Evolutionary conservation across 305 asterid species (phyloP).

Genomic region (Rubia occidens): DNA sequence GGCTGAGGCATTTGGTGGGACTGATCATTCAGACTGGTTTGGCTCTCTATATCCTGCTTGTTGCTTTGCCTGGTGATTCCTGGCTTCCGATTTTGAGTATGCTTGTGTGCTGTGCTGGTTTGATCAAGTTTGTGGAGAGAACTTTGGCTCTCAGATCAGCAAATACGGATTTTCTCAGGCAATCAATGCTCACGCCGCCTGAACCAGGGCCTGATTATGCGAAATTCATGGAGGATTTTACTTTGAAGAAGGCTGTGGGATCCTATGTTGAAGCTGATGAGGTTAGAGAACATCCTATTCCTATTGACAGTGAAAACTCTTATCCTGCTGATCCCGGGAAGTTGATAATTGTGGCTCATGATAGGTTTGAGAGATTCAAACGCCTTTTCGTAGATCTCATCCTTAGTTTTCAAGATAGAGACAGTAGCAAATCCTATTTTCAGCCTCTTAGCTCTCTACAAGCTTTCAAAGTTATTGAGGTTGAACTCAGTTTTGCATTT

Average conservation of each 20-base stretch:
- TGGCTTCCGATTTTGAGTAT: slow-evolving; percentile 20
- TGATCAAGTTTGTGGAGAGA: slow-evolving; percentile 38
- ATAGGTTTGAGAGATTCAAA: slow-evolving; percentile 32
- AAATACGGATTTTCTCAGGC: slow-evolving; percentile 14
- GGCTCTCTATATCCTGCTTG: slow-evolving; percentile 27
- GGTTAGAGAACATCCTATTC: slow-evolving; percentile 27
- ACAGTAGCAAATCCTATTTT: slow-evolving; percentile 31
- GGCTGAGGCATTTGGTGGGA: slow-evolving; percentile 37
- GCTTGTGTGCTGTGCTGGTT: slow-evolving; percentile 23
- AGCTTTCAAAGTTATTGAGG: slow-evolving; percentile 41
- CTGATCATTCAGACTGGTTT: slow-evolving; percentile 28
- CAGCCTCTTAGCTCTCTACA: neutral
- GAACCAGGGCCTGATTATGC: slow-evolving; percentile 47
- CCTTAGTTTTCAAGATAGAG: slow-evolving; percentile 42
- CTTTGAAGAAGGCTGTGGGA: slow-evolving; percentile 32
- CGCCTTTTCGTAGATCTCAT: slow-evolving; percentile 43
- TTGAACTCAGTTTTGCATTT: slow-evolving; percentile 41
- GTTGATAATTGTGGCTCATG: slow-evolving; percentile 24
- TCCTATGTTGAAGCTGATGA: slow-evolving; percentile 20
- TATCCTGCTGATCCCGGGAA: neutral
- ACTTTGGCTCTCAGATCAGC: slow-evolving; percentile 28
- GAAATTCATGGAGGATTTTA: slow-evolving; percentile 36
- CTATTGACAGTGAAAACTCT: neutral
- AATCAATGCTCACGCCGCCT: slow-evolving; percentile 32
- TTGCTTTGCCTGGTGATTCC: slow-evolving; percentile 23